Base-by-base conservation (phyloP, 2,329 filamentous ascomycete genomes). In the Fusarium sp. region DNA sequence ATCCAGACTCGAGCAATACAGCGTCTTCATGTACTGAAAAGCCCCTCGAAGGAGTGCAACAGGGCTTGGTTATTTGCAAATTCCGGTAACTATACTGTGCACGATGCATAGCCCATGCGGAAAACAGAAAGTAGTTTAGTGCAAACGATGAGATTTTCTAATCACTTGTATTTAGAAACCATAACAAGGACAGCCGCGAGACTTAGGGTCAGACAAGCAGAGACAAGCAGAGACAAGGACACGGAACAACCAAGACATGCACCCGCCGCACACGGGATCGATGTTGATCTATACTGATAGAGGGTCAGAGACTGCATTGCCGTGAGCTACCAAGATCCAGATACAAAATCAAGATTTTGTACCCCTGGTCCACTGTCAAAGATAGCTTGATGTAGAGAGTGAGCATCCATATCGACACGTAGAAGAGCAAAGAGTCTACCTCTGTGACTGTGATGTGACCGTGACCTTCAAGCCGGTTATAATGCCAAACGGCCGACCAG, bases 321-420 rank as follows among this genome's bases (percentile, higher is more conserved):
- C 67, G 56, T 60, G 21, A 52, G 27, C 21, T 33, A 49, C 52
- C 49, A 61, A 35, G 69, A 71, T 71, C 57, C 67, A 71, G 63
- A 69, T 71, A 63, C 68, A 59, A 71, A 71, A 71, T 71, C 69
- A 69, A 62, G 69, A 71, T 71, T 33, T 25, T 9, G 25, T 9
- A 25, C 25, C 25, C 25, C 25, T 25, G 25, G 25, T 25, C 25
- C 25, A 25, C 25, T 25, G 25, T 25, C 25, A 25, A 25, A 6
- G 25, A 25, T 25, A n/a, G n/a, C 29, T 31, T 31, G 29, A 31
- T 14, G n/a, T n/a, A n/a, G n/a, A n/a, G n/a, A n/a, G n/a, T n/a
- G n/a, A n/a, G n/a, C n/a, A n/a, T n/a, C n/a, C n/a, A n/a, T n/a
- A n/a, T n/a, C n/a, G n/a, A n/a, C n/a, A 31, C 4, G 13, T 6